Conservation (phyloP, 768 basidiomycete species). For the Pisolithus sp. region DNA sequence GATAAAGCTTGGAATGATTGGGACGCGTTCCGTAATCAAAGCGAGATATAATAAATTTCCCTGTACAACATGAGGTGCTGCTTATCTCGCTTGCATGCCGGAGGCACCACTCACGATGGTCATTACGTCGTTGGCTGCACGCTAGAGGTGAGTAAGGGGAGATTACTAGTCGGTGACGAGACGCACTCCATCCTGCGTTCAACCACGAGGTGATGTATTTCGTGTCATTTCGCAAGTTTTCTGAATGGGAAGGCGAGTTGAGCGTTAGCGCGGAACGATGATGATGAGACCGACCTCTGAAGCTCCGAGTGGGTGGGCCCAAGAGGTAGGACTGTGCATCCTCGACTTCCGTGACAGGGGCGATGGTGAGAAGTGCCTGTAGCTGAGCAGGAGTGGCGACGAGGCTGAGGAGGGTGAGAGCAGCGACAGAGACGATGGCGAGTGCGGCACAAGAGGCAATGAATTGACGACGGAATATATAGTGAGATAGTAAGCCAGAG, state of each 20-base stretch:
- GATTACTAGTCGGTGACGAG: background rate
- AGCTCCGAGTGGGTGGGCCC: conserved; percentile 50
- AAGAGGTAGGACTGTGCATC: conserved; percentile 13
- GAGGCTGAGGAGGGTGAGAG: conserved; percentile 6
- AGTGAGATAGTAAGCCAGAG: background rate
- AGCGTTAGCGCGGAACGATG: background rate
- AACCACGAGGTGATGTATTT: conserved; percentile 72
- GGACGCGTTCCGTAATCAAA: conserved; percentile 51
- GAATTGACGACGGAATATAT: background rate
- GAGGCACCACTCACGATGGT: conserved; percentile 43
- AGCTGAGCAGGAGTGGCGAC: background rate
- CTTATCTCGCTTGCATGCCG: background rate
- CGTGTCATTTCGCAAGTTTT: conserved; percentile 53
- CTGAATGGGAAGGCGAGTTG: conserved; percentile 24
- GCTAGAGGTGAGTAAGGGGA: background rate
- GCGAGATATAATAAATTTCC: conserved; percentile 56
- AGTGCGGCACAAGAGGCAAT: conserved; percentile 13
- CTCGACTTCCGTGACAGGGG: background rate
- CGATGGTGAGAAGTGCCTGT: background rate
- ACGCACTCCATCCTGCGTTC: conserved; percentile 73
- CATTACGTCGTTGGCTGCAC: conserved; percentile 70
- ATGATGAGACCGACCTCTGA: conserved; percentile 39
- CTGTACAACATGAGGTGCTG: conserved; percentile 30
- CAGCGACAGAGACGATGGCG: conserved; percentile 22
- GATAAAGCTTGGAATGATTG: conserved; percentile 52